phyloP scores from a whole-genome alignment of 768 basidiomycete species.

The Cyathus striatus region DNA sequence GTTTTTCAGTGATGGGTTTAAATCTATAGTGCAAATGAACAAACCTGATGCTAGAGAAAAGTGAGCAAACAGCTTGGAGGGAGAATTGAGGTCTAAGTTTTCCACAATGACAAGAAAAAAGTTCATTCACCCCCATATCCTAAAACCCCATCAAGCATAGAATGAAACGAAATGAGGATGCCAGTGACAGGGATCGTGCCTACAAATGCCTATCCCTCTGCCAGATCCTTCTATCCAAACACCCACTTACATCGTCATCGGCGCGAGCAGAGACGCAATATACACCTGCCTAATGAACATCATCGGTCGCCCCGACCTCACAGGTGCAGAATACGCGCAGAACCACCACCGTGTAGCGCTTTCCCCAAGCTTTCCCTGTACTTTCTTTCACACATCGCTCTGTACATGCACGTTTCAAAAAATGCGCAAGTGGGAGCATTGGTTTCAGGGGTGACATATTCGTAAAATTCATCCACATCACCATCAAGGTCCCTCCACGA shows the following conservation, averaged over 20 bases:
- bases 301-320: slow-evolving; percentile 55
- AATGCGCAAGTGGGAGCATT: slow-evolving; percentile 81
- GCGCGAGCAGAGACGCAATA: slow-evolving; percentile 67
- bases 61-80: no score
- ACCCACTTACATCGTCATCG: slow-evolving; percentile 65
- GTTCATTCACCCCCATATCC: no score
- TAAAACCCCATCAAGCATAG: no score
- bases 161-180: no score
- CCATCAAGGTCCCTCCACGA: slow-evolving; percentile 90
- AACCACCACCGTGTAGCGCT: slow-evolving; percentile 60
- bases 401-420: slow-evolving; percentile 92
- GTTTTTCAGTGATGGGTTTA: no score
- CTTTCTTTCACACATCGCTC: slow-evolving; percentile 96
- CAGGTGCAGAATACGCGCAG: slow-evolving; percentile 44
- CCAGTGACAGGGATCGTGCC: slow-evolving; percentile 73
- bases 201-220: slow-evolving; percentile 67
- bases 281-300: slow-evolving; percentile 62
- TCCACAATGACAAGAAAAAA: no score
- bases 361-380: slow-evolving; percentile 65
- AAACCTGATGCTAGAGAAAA: no score
- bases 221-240: slow-evolving; percentile 34
- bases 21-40: no score
- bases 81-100: no score
- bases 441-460: slow-evolving; percentile 78
- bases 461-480: slow-evolving; percentile 89